Conservation (phyloP, 2,329 filamentous ascomycete genomes). For the Xylaria sp. region DNA sequence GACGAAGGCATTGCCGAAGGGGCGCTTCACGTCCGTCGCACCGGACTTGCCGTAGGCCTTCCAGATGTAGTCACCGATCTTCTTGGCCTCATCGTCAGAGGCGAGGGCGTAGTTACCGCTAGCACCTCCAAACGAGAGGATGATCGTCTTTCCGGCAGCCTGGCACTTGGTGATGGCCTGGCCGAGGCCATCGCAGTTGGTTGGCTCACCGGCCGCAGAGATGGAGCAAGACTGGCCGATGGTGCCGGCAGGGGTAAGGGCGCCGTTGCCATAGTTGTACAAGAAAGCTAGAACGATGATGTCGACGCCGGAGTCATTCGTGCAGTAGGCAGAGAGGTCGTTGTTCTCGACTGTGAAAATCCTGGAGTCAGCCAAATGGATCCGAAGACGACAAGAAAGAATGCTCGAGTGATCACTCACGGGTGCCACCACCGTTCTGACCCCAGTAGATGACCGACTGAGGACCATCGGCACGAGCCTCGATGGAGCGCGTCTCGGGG, state of each 20-base stretch:
- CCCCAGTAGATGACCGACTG: constrained; percentile 34
- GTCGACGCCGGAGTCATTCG: constrained; percentile 35
- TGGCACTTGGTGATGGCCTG: constrained; percentile 40
- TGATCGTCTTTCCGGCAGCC: constrained; percentile 37
- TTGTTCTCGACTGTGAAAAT: constrained; percentile 31
- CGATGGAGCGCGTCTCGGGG: no score
- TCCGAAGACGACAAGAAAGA: not conserved
- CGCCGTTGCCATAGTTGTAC: constrained; percentile 35
- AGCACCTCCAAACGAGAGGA: constrained; percentile 42
- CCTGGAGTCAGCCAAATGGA: not conserved
- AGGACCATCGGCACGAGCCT: constrained; percentile 18
- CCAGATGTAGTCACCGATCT: constrained; percentile 42
- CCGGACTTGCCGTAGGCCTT: constrained; percentile 39
- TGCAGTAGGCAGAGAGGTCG: constrained; percentile 37
- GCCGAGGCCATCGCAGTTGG: constrained; percentile 36
- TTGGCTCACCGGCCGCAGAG: constrained; percentile 31
- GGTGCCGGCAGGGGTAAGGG: constrained; percentile 36
- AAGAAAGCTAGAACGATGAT: constrained; percentile 41
- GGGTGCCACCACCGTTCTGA: constrained; percentile 30
- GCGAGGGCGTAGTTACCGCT: constrained; percentile 33
- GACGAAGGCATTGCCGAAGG: constrained; percentile 43
- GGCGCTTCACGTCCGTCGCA: constrained; percentile 33
- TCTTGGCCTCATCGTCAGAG: constrained; percentile 35
- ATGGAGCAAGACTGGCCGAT: constrained; percentile 38
- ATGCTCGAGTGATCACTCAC: constrained; percentile 7